Conservation (phyloP, 1,284 basidiomycete genomes). For the Cutaneotrichosporon sp. region DNA sequence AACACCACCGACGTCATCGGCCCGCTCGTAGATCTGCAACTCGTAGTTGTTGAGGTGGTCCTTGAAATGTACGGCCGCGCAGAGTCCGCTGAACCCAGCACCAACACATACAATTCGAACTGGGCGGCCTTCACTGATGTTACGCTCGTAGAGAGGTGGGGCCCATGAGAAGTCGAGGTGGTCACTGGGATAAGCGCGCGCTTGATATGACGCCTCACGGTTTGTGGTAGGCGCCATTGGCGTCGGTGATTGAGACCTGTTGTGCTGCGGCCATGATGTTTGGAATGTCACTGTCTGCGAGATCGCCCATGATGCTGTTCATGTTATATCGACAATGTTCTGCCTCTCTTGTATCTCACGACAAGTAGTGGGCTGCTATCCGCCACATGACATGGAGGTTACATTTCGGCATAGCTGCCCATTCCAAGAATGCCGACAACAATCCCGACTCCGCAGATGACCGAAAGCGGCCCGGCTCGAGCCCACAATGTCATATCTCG, state of each 20-base stretch:
- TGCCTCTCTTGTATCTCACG: background rate
- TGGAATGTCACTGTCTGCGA: background rate
- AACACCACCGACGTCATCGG: conserved; percentile 15
- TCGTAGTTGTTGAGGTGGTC: conserved; percentile 15
- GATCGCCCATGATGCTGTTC: background rate
- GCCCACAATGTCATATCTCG: background rate
- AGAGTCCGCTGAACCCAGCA: conserved; percentile 22
- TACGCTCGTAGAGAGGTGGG: conserved; percentile 16
- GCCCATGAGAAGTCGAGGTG: conserved; percentile 15
- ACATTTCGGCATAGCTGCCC: background rate
- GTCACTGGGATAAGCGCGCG: background rate
- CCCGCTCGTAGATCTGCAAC: conserved; percentile 19
- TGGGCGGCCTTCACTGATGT: conserved; percentile 5
- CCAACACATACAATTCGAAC: conserved; percentile 18
- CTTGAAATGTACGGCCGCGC: conserved; percentile 19
- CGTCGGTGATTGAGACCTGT: conserved; percentile 4
- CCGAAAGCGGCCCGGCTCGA: background rate
- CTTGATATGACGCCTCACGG: background rate
- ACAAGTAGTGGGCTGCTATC: background rate
- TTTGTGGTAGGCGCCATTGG: conserved; percentile 7
- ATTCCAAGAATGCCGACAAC: background rate
- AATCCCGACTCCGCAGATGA: background rate
- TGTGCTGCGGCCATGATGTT: conserved; percentile 8
- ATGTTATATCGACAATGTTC: background rate
- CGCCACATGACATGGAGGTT: background rate